Evolutionary conservation across 176 grass and related monocot genomes (phyloP), one percentile per base, ranked within the genome.

Genomic region (Bolboschoenus planiculmis): DNA sequence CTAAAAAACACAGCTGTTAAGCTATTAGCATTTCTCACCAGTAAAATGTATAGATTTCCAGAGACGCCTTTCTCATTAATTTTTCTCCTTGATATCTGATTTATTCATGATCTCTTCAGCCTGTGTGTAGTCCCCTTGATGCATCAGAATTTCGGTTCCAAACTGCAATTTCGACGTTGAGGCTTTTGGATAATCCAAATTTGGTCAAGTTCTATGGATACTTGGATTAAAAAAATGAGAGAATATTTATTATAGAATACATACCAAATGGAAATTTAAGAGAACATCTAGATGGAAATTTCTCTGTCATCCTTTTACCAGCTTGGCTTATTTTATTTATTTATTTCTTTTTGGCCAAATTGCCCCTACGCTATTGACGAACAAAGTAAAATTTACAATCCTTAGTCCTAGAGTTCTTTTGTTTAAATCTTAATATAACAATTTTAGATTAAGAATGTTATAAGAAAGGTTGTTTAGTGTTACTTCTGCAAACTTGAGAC

Each of bases 141-240:
- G 33, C 62, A 66, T 66, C 62, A 4, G 33, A 66, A 33, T 66
- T 36, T 36, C 14, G 33, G 33, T 66, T 66, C 62, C 31, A 66
- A 36, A 66, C 62, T 66, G 62, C 62, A 7, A 66, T 66, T 66
- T 37, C 33, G 4, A 66, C 33, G 20, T 37, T 66, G 33, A 66
- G 62, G 62, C 62, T 66, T 77, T 77, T 77, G 27, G 72, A 77
- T 31, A 13, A 77, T 77, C 40, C 23, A 2, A 27, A 77, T 50
- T 77, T 77, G 42, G 72, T 77, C 6, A 77, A 77, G 46, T 30
- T 77, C 72, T 77, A 77, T 30, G 72, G 72, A 30, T 77, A 77
- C 46, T 31, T 77, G 42, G 72, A 51, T 43, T 77, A 47, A n/a
- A 77, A 77, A 21, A 31, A 23, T 15, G 72, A 77, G 26, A 47